Evolutionary conservation across 106 monocot genomes (phyloP).

Genomic region (Allium cepa): DNA sequence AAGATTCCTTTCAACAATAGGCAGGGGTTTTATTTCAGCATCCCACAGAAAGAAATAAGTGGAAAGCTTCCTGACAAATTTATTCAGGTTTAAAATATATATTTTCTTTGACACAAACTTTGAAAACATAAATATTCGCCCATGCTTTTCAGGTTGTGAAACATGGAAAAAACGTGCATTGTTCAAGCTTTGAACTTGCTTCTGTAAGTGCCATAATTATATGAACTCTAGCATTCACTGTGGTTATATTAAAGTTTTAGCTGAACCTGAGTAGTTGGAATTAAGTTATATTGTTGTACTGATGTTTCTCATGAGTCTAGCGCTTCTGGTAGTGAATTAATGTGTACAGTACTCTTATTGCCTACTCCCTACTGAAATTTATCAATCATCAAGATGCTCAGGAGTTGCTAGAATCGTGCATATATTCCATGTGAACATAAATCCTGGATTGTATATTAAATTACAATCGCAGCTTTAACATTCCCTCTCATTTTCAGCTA

Average conservation of each 20-base stretch:
- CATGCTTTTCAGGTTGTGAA: slow-evolving; percentile 50
- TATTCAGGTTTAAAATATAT: slow-evolving; percentile 53
- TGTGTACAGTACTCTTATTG: no score
- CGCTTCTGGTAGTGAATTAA: no score
- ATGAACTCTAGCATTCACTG: no score
- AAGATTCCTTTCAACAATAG: slow-evolving; percentile 88
- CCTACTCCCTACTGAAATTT: neutral
- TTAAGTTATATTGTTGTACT: no score
- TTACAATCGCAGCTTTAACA: neutral
- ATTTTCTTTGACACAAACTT: slow-evolving; percentile 5
- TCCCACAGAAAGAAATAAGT: slow-evolving; percentile 77
- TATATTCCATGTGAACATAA: no score
- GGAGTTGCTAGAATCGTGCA: no score
- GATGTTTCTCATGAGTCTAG: no score
- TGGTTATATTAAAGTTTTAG: no score
- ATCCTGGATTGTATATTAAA: no score
- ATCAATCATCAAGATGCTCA: neutral
- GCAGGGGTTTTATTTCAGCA: slow-evolving; percentile 90
- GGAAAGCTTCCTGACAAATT: slow-evolving; percentile 85
- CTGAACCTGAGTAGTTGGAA: no score
- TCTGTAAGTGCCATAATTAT: slow-evolving; percentile 54
- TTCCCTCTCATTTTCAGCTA: slow-evolving; percentile 39
- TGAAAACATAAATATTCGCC: neutral
- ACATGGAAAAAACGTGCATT: slow-evolving; percentile 92
- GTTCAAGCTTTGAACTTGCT: slow-evolving; percentile 93